phyloP scores from a whole-genome alignment of 2,329 filamentous ascomycete genomes.

The Penicillium rolfsii region DNA sequence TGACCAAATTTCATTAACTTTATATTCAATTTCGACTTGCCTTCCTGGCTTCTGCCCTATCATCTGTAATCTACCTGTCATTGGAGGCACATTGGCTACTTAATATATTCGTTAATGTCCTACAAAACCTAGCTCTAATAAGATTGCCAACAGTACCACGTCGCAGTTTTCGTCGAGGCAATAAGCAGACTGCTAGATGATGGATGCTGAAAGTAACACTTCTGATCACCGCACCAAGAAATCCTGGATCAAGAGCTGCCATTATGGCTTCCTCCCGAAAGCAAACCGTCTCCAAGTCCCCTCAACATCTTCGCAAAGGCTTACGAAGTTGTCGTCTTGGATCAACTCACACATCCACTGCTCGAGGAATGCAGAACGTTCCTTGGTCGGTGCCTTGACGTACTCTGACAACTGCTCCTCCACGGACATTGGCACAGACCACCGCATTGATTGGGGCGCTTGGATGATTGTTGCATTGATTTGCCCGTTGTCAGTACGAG shows the following conservation, averaged over 20 bases:
- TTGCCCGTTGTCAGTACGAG: not conserved
- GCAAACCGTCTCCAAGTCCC: conserved; percentile 46
- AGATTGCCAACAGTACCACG: not conserved
- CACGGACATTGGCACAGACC: not conserved
- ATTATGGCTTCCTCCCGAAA: conserved; percentile 36
- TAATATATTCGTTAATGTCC: not conserved
- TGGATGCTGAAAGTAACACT: not conserved
- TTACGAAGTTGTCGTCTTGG: conserved; percentile 46
- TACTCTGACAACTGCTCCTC: conserved; percentile 39
- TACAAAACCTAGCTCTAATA: not conserved
- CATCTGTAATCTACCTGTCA: not conserved
- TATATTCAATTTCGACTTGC: too few species aligned
- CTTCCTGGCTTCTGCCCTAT: not conserved
- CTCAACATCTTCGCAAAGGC: conserved; percentile 47
- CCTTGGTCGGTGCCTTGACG: conserved; percentile 32
- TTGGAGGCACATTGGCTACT: not conserved
- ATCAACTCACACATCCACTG: conserved; percentile 48
- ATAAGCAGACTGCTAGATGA: not conserved
- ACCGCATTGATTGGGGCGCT: not conserved
- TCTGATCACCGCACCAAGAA: not conserved
- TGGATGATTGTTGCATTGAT: not conserved
- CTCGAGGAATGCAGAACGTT: conserved; percentile 41
- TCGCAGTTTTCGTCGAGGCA: not conserved
- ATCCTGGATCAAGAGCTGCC: not conserved
- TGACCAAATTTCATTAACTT: not conserved